These are phyloP conservation scores for Cocos nucifera DNA, from an alignment of 176 grass and related monocot genomes.

Conservation along the genomic window DNA sequence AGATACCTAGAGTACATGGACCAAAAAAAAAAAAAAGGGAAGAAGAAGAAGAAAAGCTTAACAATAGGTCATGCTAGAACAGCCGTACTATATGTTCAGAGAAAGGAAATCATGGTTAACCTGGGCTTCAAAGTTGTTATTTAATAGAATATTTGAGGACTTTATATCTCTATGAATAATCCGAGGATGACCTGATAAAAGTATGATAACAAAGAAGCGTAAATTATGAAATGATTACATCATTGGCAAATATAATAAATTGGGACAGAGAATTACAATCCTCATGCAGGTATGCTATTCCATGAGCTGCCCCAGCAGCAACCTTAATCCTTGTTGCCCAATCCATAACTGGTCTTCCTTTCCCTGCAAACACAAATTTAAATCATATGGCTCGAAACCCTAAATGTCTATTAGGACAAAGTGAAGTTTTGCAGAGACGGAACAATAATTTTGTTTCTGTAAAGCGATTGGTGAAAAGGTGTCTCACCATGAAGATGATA, in stretches of 20 bases:
- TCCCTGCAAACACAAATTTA: slow-evolving; percentile 7
- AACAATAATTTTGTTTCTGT: too few species aligned
- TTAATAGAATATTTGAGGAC: slow-evolving; percentile 97
- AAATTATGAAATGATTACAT: slow-evolving; percentile 19
- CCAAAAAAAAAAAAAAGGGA: slow-evolving; percentile 1
- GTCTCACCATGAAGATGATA: slow-evolving; percentile 63
- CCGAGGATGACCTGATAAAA: slow-evolving; percentile 75
- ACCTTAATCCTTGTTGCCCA: slow-evolving; percentile 85
- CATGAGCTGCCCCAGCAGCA: slow-evolving; percentile 90
- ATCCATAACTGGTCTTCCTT: slow-evolving; percentile 48
- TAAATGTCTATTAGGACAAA: background rate
- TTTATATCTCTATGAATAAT: slow-evolving; percentile 99
- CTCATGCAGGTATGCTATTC: slow-evolving; percentile 96
- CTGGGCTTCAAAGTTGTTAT: slow-evolving; percentile 96
- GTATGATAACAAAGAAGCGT: slow-evolving; percentile 12
- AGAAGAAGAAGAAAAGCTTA: background rate
- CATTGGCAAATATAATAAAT: background rate
- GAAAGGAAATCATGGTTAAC: slow-evolving; percentile 28
- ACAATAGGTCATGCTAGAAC: slow-evolving; percentile 3
- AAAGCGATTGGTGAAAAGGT: too few species aligned
- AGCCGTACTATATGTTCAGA: slow-evolving; percentile 8
- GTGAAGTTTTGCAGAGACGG: too few species aligned
- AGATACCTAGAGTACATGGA: slow-evolving; percentile 54
- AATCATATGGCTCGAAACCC: background rate
- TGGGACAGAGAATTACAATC: slow-evolving; percentile 58